Percentiles rank a stretch among this genome's conserved stretches.
Conservation (phyloP, 176 grass and related monocot species). For the Secale cereale region DNA sequence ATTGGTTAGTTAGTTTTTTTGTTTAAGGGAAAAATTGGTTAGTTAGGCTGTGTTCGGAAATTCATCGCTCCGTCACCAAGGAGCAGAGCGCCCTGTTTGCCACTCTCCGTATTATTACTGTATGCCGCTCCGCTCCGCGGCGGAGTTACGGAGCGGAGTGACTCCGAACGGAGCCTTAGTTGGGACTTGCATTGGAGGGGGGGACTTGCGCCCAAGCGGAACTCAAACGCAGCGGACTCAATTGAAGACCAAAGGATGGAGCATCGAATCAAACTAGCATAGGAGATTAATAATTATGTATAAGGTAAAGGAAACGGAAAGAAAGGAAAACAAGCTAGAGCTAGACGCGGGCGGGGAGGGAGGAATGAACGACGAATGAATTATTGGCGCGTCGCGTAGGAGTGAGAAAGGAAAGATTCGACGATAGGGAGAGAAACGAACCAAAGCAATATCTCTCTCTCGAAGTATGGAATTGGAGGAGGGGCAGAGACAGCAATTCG, state of each 20-base stretch:
- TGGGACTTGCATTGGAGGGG: too few species aligned
- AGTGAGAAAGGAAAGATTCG: slow-evolving; percentile 29
- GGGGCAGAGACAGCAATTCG: slow-evolving; percentile 30
- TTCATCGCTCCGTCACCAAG: too few species aligned
- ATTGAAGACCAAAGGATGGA: not conserved
- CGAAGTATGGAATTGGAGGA: not conserved
- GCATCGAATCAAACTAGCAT: slow-evolving; percentile 18
- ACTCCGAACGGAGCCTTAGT: too few species aligned
- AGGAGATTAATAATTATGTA: not conserved
- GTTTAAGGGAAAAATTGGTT: too few species aligned
- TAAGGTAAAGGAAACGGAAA: not conserved
- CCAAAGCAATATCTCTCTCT: slow-evolving; percentile 14
- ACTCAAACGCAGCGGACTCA: not conserved
- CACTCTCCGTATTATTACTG: too few species aligned
- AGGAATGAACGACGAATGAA: slow-evolving; percentile 8
- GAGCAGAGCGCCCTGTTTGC: too few species aligned
- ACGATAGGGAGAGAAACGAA: slow-evolving; percentile 2
- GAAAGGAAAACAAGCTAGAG: not conserved
- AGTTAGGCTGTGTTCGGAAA: too few species aligned
- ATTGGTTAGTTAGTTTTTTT: too few species aligned
- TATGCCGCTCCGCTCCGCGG: too few species aligned
- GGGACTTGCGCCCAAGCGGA: not conserved
- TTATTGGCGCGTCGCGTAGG: slow-evolving; percentile 31
- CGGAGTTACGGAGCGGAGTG: too few species aligned
- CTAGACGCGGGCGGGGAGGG: not conserved